Evolutionary conservation across 2,329 filamentous ascomycete species (phyloP).

Genomic region (Cladosporium sp.): DNA sequence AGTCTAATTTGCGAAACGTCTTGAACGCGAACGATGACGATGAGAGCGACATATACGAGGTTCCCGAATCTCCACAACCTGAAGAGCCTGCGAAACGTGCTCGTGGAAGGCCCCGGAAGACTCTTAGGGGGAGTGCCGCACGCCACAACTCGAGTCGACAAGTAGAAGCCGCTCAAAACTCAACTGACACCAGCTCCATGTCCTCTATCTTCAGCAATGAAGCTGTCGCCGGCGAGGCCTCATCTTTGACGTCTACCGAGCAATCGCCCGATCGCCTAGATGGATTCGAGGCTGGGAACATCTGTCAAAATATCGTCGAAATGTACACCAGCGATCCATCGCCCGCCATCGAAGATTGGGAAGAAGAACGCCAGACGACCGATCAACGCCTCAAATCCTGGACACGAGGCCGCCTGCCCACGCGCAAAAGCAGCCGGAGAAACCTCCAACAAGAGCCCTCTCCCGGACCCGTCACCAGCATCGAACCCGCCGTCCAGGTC

Average conservation of each 20-base stretch:
- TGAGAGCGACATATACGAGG: conserved; percentile 19
- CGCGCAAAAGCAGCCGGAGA: conserved; percentile 7
- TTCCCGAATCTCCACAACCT: conserved; percentile 22
- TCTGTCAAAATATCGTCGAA: conserved; percentile 28
- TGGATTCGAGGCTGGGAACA: conserved; percentile 25
- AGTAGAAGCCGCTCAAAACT: background rate
- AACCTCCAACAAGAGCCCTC: background rate
- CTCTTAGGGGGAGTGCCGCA: conserved; percentile 1
- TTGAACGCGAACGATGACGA: conserved; percentile 23
- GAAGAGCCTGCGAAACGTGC: conserved; percentile 18
- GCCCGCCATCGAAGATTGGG: conserved; percentile 2
- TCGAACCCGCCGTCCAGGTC: conserved; percentile 2
- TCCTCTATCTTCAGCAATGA: conserved; percentile 12
- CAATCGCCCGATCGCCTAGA: conserved; percentile 16
- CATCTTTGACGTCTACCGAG: conserved; percentile 4
- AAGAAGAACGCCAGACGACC: conserved; percentile 1
- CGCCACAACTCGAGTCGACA: background rate
- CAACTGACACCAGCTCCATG: conserved; percentile 10
- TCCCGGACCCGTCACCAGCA: conserved; percentile 1
- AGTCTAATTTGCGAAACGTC: conserved; percentile 25
- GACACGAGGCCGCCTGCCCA: conserved; percentile 7
- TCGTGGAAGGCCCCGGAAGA: conserved; percentile 22
- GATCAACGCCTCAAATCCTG: background rate
- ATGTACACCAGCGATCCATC: conserved; percentile 26
- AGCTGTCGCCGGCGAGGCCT: background rate